Conservation (phyloP, 257 asterid genomes). For the Rauvolfia tetraphylla region DNA sequence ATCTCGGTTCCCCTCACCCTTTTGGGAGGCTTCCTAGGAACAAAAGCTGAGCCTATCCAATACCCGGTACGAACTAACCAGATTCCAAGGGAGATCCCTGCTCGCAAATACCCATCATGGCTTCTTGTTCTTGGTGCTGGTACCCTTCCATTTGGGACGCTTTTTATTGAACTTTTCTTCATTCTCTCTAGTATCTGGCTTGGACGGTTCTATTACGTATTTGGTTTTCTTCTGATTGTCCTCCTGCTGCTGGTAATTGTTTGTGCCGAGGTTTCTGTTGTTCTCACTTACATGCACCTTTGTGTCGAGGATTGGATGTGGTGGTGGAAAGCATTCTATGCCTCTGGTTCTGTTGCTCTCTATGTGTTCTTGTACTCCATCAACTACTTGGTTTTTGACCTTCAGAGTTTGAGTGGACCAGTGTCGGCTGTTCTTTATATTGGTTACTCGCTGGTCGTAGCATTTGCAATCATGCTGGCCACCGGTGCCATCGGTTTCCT, state of each 20-base stretch:
- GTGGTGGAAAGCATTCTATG: conserved; percentile 95
- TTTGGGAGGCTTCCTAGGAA: conserved; percentile 69
- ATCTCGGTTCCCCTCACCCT: conserved; percentile 84
- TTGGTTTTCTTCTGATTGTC: conserved; percentile 73
- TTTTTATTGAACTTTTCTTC: conserved; percentile 84
- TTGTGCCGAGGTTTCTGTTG: conserved; percentile 82
- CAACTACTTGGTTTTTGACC: conserved; percentile 79
- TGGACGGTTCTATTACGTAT: conserved; percentile 74
- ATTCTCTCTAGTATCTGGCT: conserved; percentile 87
- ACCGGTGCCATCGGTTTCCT: conserved; percentile 83
- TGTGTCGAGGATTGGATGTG: conserved; percentile 95
- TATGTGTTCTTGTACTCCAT: conserved; percentile 76
- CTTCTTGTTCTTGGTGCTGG: conserved; percentile 90
- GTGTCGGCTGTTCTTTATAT: conserved; percentile 70
- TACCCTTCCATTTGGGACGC: conserved; percentile 87
- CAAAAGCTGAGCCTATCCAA: conserved; percentile 55
- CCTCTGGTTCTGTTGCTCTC: conserved; percentile 77
- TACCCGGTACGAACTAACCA: conserved; percentile 81
- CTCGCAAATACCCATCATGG: conserved; percentile 76
- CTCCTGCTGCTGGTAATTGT: conserved; percentile 55
- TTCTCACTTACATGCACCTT: conserved; percentile 84
- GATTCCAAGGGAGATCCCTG: conserved; percentile 81
- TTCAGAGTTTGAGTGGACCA: conserved; percentile 81
- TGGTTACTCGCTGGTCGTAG: conserved; percentile 81
- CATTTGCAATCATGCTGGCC: conserved; percentile 68